Conservation (phyloP, 768 basidiomycete genomes). For the Tulasnella calospora region DNA sequence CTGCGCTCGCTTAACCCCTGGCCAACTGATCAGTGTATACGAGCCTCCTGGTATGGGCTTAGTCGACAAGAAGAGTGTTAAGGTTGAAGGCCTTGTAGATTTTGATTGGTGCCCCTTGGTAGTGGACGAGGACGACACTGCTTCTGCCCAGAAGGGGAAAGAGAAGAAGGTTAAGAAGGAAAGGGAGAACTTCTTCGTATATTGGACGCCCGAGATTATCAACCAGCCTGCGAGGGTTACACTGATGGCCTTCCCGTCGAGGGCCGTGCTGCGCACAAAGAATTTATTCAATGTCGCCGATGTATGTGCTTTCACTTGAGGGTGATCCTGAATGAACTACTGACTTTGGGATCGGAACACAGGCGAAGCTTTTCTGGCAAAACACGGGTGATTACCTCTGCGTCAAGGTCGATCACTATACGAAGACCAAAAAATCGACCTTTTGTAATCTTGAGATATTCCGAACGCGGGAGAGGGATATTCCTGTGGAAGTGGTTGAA, state of each 20-base stretch:
- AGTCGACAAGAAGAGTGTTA: conserved; percentile 92
- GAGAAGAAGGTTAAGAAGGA: conserved; percentile 51
- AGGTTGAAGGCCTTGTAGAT: conserved; percentile 94
- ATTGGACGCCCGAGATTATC: conserved; percentile 94
- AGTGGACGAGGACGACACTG: conserved; percentile 79
- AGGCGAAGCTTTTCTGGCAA: conserved; percentile 99
- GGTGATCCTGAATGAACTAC: not conserved
- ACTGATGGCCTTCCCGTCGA: conserved; percentile 82
- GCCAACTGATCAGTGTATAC: conserved; percentile 92
- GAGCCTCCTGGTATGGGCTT: conserved; percentile 92
- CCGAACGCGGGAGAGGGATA: conserved; percentile 94
- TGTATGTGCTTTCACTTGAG: conserved; percentile 46
- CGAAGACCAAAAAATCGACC: conserved; percentile 96
- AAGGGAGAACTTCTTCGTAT: conserved; percentile 89
- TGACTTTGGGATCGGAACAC: conserved; percentile 2
- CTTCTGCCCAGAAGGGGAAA: conserved; percentile 47
- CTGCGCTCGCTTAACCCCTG: conserved; percentile 81
- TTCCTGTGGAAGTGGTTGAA: conserved; percentile 95
- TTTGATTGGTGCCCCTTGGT: conserved; percentile 98
- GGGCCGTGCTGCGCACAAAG: conserved; percentile 81
- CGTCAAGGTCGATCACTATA: conserved; percentile 97
- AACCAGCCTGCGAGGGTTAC: conserved; percentile 97
- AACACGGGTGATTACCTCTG: conserved; percentile 97
- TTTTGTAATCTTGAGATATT: conserved; percentile 99
- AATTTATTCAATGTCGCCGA: conserved; percentile 97